Evolutionary conservation across 495 filamentous ascomycete genomes (phyloP), one percentile per base, ranked within the genome.

Genomic region (Trichocladium antarcticum): DNA sequence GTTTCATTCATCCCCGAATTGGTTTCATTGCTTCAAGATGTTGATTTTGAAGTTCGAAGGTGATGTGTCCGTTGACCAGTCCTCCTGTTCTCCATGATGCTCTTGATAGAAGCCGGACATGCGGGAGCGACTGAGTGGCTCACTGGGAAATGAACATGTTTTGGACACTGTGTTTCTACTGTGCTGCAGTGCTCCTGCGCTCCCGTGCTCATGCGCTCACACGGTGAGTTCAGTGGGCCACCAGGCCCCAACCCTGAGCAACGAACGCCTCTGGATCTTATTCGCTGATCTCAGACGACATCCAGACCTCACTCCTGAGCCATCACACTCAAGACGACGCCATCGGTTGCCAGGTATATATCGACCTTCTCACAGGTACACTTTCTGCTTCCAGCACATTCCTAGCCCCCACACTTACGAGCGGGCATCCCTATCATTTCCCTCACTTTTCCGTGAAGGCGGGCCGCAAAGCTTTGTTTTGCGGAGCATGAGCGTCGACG

Each of bases 261-360:
- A 20, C 28, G 29, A 32, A 17, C 16, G 14, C 20, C 43, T 35
- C 15, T 10, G 24, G 8, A 27, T 27, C 24, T 27, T 27, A 50
- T 50, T 50, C 35, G 40, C 27, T 41, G 45, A 50, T 43, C 32
- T 50, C 39, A 21, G 11, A 42, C 47, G 21, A 29, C 38, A 35
- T 42, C 37, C 40, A 32, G 14, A 34, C 41, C 27, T 45, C 34
- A 50, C 42, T 12, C 22, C 24, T 35, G 22, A 17, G 8, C 15
- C 3, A 2, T 44, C 40, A 8, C 24, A 8, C 11, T 50, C 41
- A 39, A 22, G 9, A 32, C 40, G 27, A 8, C 24, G 17, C 24
- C 10, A 12, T 3, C 19, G 43, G 12, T 0, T 16, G 7, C 3
- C 16, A 1, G 16, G 8, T 2, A 22, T 38, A 31, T 39, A 3